phyloP scores from a whole-genome alignment of 306 rosid genomes.

The Castanopsis chinensis region DNA sequence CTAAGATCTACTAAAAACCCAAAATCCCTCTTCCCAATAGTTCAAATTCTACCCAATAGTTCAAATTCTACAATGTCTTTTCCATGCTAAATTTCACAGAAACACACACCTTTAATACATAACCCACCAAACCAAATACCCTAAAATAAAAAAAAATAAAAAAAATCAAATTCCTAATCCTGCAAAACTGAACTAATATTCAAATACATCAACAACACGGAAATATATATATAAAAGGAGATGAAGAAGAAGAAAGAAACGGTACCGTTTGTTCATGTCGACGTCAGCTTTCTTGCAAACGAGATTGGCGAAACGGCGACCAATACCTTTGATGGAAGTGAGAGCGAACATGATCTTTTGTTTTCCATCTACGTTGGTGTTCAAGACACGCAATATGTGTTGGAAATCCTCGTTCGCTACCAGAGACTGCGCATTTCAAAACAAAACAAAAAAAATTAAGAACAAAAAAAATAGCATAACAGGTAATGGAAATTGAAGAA shows the following conservation, averaged over 20 bases:
- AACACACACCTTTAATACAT: too few relatives aligned
- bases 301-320: constrained; percentile 59
- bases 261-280: constrained; percentile 60
- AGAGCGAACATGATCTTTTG: constrained; percentile 65
- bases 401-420: constrained; percentile 66
- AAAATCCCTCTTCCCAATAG: too few relatives aligned
- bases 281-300: constrained; percentile 67
- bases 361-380: constrained; percentile 67
- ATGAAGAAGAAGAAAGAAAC: not conserved
- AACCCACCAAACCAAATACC: too few relatives aligned
- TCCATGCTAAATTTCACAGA: too few relatives aligned
- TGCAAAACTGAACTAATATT: not conserved
- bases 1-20: not conserved
- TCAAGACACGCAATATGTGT: constrained; percentile 67
- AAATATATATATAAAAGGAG: not conserved
- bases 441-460: not conserved
- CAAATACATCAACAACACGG: not conserved
- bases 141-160: too few relatives aligned
- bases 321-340: constrained; percentile 70
- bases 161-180: too few relatives aligned
- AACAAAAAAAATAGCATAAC: not conserved
- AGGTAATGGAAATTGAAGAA: too few relatives aligned
- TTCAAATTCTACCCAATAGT: too few relatives aligned
- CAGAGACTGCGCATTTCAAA: constrained; percentile 40
- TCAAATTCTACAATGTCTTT: too few relatives aligned